phyloP scores from a whole-genome alignment of 257 asterid species.

The Lycium ferocissimum region DNA sequence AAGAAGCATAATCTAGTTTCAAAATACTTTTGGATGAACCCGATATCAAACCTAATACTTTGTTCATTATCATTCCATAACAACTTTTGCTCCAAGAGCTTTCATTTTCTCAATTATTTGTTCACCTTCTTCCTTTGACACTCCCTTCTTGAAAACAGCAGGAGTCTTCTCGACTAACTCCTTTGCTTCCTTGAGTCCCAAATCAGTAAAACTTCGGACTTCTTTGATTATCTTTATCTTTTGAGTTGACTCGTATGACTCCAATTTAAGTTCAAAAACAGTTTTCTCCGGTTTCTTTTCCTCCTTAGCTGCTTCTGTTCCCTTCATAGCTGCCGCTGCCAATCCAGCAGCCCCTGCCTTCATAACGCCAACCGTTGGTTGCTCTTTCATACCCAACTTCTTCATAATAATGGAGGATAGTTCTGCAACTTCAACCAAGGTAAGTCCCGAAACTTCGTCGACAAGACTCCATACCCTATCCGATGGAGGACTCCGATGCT shows the following conservation, averaged over 20 bases:
- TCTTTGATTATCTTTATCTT: slow-evolving; percentile 77
- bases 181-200: slow-evolving; percentile 57
- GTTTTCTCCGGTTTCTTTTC: slow-evolving; percentile 72
- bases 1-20: slow-evolving; percentile 16
- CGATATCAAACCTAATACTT: not conserved
- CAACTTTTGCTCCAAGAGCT: slow-evolving; percentile 52
- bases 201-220: slow-evolving; percentile 50
- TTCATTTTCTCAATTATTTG: slow-evolving; percentile 55
- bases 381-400: slow-evolving; percentile 46
- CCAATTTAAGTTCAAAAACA: slow-evolving; percentile 73
- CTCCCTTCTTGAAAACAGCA: slow-evolving; percentile 52
- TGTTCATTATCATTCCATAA: slow-evolving; percentile 43
- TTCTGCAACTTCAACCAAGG: slow-evolving; percentile 67
- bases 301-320: slow-evolving; percentile 53
- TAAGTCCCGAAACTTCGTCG: slow-evolving; percentile 76
- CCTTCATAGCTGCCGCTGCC: slow-evolving; percentile 44
- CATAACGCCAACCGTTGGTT: slow-evolving; percentile 52
- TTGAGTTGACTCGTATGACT: slow-evolving; percentile 69
- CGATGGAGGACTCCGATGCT: slow-evolving; percentile 83
- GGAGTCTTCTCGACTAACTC: slow-evolving; percentile 56
- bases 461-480: slow-evolving; percentile 84
- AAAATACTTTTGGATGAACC: slow-evolving; percentile 4
- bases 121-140: slow-evolving; percentile 55
- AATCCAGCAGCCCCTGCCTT: slow-evolving; percentile 66
- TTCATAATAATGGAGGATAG: slow-evolving; percentile 57